These are phyloP conservation scores for Cladophialophora carrionii DNA, from an alignment of 2,329 filamentous ascomycete species.

Conservation along the genomic window DNA sequence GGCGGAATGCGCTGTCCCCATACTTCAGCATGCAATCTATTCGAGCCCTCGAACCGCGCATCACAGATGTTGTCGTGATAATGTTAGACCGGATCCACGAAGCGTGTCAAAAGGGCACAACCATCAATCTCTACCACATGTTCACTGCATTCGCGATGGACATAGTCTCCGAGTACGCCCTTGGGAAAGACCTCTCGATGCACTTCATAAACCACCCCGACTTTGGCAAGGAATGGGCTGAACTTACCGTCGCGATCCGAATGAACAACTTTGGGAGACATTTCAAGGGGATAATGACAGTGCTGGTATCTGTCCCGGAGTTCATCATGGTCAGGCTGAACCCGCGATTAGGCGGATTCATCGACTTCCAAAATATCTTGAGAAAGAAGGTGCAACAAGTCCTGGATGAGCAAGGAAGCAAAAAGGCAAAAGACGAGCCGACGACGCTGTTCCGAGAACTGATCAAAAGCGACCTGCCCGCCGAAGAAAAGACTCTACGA, in stretches of 20 bases:
- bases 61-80: constrained; percentile 37
- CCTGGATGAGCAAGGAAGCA: constrained; percentile 7
- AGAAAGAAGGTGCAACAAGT: constrained; percentile 3
- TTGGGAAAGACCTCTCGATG: constrained; percentile 22
- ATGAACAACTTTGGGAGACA: constrained; percentile 10
- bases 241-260: not conserved
- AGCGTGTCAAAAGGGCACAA: not conserved
- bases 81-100: constrained; percentile 28
- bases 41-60: constrained; percentile 34
- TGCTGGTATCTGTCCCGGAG: not conserved
- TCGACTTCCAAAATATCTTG: not conserved
- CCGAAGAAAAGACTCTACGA: constrained; percentile 43
- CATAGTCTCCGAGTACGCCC: constrained; percentile 32
- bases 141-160: constrained; percentile 13
- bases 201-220: constrained; percentile 30
- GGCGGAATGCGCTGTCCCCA: constrained; percentile 32
- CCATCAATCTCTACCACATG: not conserved
- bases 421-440: constrained; percentile 4
- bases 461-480: constrained; percentile 40
- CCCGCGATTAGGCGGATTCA: not conserved
- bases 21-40: constrained; percentile 37
- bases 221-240: constrained; percentile 26
- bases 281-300: not conserved
- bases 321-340: not conserved
- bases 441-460: constrained; percentile 43